These are phyloP conservation scores for Pluteus cervinus DNA, from an alignment of 768 basidiomycete species.

Conservation along the genomic window DNA sequence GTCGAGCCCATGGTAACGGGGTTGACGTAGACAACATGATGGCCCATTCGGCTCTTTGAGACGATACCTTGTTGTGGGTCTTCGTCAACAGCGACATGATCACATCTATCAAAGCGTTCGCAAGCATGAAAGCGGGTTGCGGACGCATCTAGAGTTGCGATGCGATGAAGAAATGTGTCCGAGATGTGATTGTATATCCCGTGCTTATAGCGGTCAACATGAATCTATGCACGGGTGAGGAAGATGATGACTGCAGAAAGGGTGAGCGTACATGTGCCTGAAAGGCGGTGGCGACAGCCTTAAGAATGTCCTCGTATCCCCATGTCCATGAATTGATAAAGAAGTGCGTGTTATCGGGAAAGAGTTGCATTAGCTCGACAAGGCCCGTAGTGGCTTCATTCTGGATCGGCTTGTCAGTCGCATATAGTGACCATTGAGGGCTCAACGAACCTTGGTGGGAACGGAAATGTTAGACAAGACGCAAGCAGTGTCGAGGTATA, in stretches of 20 bases:
- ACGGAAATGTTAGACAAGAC: constrained; percentile 45
- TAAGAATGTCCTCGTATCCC: constrained; percentile 92
- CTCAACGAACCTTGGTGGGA: constrained; percentile 49
- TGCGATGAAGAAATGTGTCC: constrained; percentile 55
- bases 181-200: constrained; percentile 50
- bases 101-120: constrained; percentile 75
- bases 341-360: constrained; percentile 64
- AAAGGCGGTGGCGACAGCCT: constrained; percentile 66
- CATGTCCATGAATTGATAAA: constrained; percentile 94
- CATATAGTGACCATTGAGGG: background rate
- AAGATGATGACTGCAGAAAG: background rate
- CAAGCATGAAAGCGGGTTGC: constrained; percentile 90
- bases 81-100: constrained; percentile 45
- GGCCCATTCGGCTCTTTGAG: constrained; percentile 37
- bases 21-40: constrained; percentile 77
- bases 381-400: constrained; percentile 60
- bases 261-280: constrained; percentile 42
- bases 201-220: constrained; percentile 87
- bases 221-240: constrained; percentile 48
- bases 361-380: constrained; percentile 61
- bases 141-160: constrained; percentile 54
- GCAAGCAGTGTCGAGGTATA: constrained; percentile 80
- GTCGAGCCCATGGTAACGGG: constrained; percentile 63
- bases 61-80: constrained; percentile 15
- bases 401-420: constrained; percentile 29